Evolutionary conservation across 1,284 basidiomycete genomes (phyloP), one percentile per base, ranked within the genome.

Genomic region (Ustilago trichophora): DNA sequence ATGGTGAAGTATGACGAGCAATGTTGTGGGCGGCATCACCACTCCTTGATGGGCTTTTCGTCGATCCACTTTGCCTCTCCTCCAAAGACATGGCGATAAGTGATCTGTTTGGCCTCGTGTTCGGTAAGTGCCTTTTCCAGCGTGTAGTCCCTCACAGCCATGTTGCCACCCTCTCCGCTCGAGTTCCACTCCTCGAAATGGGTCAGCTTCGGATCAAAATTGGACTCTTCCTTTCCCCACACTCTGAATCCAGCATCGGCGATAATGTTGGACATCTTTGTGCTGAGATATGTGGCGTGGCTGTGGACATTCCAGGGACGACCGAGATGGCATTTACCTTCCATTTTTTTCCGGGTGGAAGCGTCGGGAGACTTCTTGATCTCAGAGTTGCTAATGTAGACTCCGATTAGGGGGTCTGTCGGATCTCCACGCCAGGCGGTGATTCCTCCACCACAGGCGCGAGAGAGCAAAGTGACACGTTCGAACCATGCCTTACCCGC

Each of bases 361-460:
- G 58, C 64, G 21, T 63, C 55, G 31, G 34, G 18, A 0, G 59
- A 53, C 3, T 35, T 25, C 8, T 40, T 42, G 36, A 68, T 57
- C 21, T n/a, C 4, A 5, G 65, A 68, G 15, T 55, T 53, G 53
- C 47, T 52, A 16, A 67, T 33, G 37, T 67, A 68, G 13, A 68
- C 59, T 2, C 65, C 58, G 13, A 53, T 33, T 3, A 5, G 15
- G 0, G 49, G 27, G 29, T 68, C 51, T 13, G 26, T 12, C 1
- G 64, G 44, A 27, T 67, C 47, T n/a, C 65, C 59, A 12, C 55
- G 43, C 65, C 65, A 68, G 21, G 65, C 65, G 4, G 65, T 52
- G 43, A 68, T 62, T 1, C 59, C 65, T 7, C 65, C 65, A 0
- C 51, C 47, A 15, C 59, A 63, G 1, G 50, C 65, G 2, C 65